Percentiles rank a stretch among this genome's conserved stretches.
These are phyloP conservation scores for Meyerozyma elateridarum DNA, from an alignment of 1,139 yeast genomes.

Conservation along the genomic window DNA sequence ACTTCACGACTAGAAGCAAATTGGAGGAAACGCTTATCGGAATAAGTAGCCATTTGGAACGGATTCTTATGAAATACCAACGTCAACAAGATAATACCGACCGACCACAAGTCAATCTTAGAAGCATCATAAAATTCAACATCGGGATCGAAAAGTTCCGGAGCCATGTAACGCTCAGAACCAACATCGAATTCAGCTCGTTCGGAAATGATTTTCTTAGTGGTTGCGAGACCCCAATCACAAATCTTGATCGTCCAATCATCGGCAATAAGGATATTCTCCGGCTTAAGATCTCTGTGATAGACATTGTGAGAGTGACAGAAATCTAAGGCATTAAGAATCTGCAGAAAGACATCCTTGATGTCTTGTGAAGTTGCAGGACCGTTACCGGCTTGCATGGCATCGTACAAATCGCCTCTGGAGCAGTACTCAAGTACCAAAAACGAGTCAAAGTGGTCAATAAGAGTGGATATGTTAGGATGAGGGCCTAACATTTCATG, in stretches of 20 bases:
- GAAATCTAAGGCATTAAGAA: slow-evolving; percentile 71
- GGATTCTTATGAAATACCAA: slow-evolving; percentile 90
- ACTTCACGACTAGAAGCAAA: slow-evolving; percentile 88
- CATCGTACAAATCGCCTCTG: slow-evolving; percentile 91
- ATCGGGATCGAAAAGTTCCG: slow-evolving; percentile 70
- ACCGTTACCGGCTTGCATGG: slow-evolving; percentile 75
- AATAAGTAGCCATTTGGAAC: slow-evolving; percentile 74
- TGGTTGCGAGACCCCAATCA: slow-evolving; percentile 91
- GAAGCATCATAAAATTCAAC: slow-evolving; percentile 72
- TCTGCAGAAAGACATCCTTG: slow-evolving; percentile 69
- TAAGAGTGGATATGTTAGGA: slow-evolving; percentile 59
- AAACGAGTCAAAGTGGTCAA: slow-evolving; percentile 77
- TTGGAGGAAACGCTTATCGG: slow-evolving; percentile 82
- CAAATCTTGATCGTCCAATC: slow-evolving; percentile 81
- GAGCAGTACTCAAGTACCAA: slow-evolving; percentile 84
- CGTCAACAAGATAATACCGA: slow-evolving; percentile 82
- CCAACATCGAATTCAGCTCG: slow-evolving; percentile 81
- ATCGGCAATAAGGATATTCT: slow-evolving; percentile 72
- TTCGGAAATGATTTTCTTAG: slow-evolving; percentile 47
- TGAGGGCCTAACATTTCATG: slow-evolving; percentile 65
- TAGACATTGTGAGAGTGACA: slow-evolving; percentile 72
- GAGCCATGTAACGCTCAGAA: slow-evolving; percentile 95
- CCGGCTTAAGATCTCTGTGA: slow-evolving; percentile 90
- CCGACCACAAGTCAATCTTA: slow-evolving; percentile 89
- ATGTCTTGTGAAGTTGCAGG: slow-evolving; percentile 75